A percentile compares a stretch with the other conserved stretches of the same genome.
Evolutionary conservation across 768 basidiomycete species (phyloP).

Genomic region (Leccinum boreale): DNA sequence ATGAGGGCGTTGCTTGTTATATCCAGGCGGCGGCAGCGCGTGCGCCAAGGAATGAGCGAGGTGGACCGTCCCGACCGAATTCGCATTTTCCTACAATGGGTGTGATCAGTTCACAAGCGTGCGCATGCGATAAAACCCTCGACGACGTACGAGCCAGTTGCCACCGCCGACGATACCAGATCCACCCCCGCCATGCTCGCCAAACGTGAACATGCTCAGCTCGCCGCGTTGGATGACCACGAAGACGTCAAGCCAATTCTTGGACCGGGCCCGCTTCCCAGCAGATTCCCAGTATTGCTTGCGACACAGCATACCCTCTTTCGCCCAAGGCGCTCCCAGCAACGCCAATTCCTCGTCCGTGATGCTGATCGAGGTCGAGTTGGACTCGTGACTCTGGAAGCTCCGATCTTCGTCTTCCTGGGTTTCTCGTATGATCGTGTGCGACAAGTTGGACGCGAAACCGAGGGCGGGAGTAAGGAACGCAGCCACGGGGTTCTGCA

Average conservation of each 20-base stretch:
- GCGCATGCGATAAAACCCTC: background rate
- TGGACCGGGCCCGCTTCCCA: constrained; percentile 82
- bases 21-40: constrained; percentile 86
- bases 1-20: constrained; percentile 85
- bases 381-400: constrained; percentile 57
- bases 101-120: constrained; percentile 5
- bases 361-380: constrained; percentile 77
- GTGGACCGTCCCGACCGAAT: constrained; percentile 74
- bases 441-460: constrained; percentile 92
- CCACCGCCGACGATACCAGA: constrained; percentile 84
- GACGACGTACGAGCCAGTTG: constrained; percentile 87
- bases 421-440: constrained; percentile 93
- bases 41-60: constrained; percentile 89
- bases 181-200: constrained; percentile 60
- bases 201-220: constrained; percentile 94
- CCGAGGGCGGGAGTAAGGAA: constrained; percentile 87
- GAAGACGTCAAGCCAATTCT: constrained; percentile 92
- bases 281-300: constrained; percentile 92
- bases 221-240: constrained; percentile 95
- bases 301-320: constrained; percentile 93
- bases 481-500: constrained; percentile 61
- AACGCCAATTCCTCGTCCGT: constrained; percentile 94
- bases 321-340: constrained; percentile 97
- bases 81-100: constrained; percentile 74
- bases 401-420: constrained; percentile 85